Base-by-base conservation (phyloP, 2,329 filamentous ascomycete species). In the Talaromyces piceae region DNA sequence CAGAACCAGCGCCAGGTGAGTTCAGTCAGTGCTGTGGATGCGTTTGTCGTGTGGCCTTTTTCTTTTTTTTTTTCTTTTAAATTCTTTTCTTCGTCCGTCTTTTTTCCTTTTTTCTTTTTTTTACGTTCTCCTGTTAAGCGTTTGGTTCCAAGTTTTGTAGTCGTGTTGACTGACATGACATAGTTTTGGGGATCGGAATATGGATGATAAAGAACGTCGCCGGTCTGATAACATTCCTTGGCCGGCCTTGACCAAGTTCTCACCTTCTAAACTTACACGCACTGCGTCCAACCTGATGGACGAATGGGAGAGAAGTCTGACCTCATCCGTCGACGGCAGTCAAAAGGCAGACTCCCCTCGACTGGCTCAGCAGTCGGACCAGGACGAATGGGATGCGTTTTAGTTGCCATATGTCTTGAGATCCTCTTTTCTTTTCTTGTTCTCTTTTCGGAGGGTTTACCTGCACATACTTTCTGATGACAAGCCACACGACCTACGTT, bases 221-320 rank as follows among this genome's bases (percentile, higher is more conserved):
- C 25, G 62, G 12, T 63, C 66, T 31, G 70, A 73, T 47, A 65
- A 67, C 47, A 73, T 77, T 12, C 74, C 86, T 25, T 88, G 88
- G 72, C 83, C 84, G 45, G 79, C 85, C 45, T 77, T 94, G 51
- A 84, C 83, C 63, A 83, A 84, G 57, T 71, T 90, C 39, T 80
- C 82, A 7, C 87, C 90, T 0, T 83, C 82, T 58, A 90, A 88
- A 60, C 73, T 96, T 59, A 88, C 89, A 65, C 80, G 83, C 31
- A 91, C 88, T 1, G 88, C 91, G n/a, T 87, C 84, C 30, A 87
- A 86, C 56, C 76, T 95, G 52, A 89, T 96, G 82, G 86, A 84
- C 57, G 90, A 95, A 64, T 95, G 89, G 88, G 91, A 97, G 72
- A 88, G 83, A 67, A 87, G 81, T 58, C 73, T 91, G 12, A 82